Percentiles rank a stretch among this genome's conserved stretches.
Evolutionary conservation across 495 filamentous ascomycete genomes (phyloP).

Genomic region (Aspergillus conjunctus): DNA sequence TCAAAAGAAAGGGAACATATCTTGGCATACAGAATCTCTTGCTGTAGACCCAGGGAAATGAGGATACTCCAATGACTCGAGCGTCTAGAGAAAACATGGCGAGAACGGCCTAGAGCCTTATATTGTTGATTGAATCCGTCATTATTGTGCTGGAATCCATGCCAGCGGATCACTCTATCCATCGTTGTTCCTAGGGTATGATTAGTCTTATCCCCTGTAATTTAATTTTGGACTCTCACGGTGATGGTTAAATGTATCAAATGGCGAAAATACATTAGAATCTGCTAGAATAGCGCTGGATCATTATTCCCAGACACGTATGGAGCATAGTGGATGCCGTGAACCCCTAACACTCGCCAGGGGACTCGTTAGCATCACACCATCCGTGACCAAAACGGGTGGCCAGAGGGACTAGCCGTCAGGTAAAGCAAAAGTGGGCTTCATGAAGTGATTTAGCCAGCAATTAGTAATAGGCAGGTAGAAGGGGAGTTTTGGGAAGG

Average conservation of each 20-base stretch:
- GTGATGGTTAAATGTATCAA: slow-evolving; percentile 7
- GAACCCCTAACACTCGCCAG: background rate
- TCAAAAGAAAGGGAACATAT: too few relatives aligned
- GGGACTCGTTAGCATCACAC: background rate
- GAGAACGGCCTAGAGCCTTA: background rate
- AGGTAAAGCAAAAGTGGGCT: background rate
- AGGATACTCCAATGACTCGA: background rate
- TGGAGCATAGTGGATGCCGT: background rate
- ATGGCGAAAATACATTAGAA: slow-evolving; percentile 6
- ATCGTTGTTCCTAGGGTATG: background rate
- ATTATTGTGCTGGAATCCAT: background rate
- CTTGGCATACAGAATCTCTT: too few relatives aligned
- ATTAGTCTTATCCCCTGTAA: slow-evolving; percentile 5
- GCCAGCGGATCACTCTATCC: slow-evolving; percentile 1
- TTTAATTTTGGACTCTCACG: slow-evolving; percentile 8
- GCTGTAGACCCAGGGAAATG: too few relatives aligned
- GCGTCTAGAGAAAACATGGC: background rate
- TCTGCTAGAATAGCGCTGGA: background rate
- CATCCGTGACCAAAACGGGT: background rate
- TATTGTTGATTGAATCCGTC: slow-evolving; percentile 4
- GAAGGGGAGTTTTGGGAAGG: too few relatives aligned
- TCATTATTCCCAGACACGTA: slow-evolving; percentile 1
- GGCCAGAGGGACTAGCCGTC: background rate
- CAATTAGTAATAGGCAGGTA: background rate
- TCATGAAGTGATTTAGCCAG: background rate